Evolutionary conservation across 768 basidiomycete species (phyloP).

Genomic region (Cyathus striatus): DNA sequence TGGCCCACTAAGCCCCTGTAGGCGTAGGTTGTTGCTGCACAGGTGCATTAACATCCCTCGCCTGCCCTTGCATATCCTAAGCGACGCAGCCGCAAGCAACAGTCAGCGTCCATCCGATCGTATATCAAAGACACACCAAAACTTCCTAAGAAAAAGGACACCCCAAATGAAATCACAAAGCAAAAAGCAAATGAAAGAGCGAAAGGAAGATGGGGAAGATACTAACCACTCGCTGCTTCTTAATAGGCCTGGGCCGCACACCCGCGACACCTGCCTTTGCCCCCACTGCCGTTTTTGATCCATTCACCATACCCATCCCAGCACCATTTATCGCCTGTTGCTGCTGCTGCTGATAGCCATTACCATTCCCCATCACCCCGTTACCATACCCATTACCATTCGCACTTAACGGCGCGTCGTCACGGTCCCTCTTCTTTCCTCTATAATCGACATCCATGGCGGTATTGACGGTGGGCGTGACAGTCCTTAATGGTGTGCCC

Average conservation of each 20-base stretch:
- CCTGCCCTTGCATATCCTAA: constrained; percentile 63
- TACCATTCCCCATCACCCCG: constrained; percentile 21
- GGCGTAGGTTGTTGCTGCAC: constrained; percentile 73
- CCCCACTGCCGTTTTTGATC: constrained; percentile 17
- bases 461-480: constrained; percentile 17
- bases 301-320: constrained; percentile 16
- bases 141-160: background rate
- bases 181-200: constrained; percentile 2
- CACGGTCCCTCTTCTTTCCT: constrained; percentile 39
- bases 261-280: constrained; percentile 56
- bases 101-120: background rate
- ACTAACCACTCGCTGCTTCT: constrained; percentile 74
- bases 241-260: constrained; percentile 62
- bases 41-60: constrained; percentile 46
- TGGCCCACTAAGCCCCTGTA: too few relatives aligned
- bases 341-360: constrained; percentile 19
- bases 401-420: constrained; percentile 22
- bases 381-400: constrained; percentile 11
- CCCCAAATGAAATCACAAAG: constrained; percentile 3
- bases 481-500: constrained; percentile 5
- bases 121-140: constrained; percentile 2
- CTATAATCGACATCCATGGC: constrained; percentile 20
- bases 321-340: constrained; percentile 6
- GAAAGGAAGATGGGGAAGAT: constrained; percentile 1
- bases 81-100: constrained; percentile 2